Conservation (phyloP, 805 yeast species). For the Ogataea allantospora region DNA sequence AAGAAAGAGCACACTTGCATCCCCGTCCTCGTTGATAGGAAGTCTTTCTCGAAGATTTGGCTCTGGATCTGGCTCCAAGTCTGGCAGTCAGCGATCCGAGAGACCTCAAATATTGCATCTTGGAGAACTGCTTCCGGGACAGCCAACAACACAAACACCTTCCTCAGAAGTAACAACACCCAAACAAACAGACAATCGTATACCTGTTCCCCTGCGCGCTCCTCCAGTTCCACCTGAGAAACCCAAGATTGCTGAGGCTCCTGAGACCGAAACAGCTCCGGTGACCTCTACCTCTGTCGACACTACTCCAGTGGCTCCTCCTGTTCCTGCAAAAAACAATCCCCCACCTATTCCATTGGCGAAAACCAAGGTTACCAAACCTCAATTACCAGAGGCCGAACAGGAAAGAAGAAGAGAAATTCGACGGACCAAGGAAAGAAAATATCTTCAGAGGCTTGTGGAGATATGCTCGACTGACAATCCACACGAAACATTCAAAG, state of each 20-base stretch:
- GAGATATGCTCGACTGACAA: slow-evolving; percentile 83
- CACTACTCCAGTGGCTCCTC: background rate
- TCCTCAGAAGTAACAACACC: background rate
- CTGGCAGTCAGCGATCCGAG: slow-evolving; percentile 3
- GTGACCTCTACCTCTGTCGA: too few species aligned
- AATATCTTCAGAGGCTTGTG: slow-evolving; percentile 65
- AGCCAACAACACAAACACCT: background rate
- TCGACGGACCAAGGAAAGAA: slow-evolving; percentile 67
- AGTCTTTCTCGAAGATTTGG: slow-evolving; percentile 30
- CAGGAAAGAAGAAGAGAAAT: slow-evolving; percentile 76
- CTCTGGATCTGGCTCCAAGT: slow-evolving; percentile 6
- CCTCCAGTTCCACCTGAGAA: slow-evolving; percentile 6
- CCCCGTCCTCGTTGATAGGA: slow-evolving; percentile 31
- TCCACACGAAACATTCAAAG: slow-evolving; percentile 68
- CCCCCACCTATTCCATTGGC: slow-evolving; percentile 32
- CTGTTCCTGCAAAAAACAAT: background rate
- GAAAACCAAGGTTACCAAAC: slow-evolving; percentile 25
- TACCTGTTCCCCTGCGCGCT: slow-evolving; percentile 3
- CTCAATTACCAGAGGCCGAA: slow-evolving; percentile 49
- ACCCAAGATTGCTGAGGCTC: background rate
- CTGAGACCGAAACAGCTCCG: too few species aligned
- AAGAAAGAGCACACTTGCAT: slow-evolving; percentile 10
- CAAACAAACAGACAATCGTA: background rate
- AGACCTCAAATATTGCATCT: slow-evolving; percentile 19
- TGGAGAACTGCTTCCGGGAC: slow-evolving; percentile 15